These are phyloP conservation scores for Fusarium nurragi DNA, from an alignment of 2,329 filamentous ascomycete species.

Conservation along the genomic window DNA sequence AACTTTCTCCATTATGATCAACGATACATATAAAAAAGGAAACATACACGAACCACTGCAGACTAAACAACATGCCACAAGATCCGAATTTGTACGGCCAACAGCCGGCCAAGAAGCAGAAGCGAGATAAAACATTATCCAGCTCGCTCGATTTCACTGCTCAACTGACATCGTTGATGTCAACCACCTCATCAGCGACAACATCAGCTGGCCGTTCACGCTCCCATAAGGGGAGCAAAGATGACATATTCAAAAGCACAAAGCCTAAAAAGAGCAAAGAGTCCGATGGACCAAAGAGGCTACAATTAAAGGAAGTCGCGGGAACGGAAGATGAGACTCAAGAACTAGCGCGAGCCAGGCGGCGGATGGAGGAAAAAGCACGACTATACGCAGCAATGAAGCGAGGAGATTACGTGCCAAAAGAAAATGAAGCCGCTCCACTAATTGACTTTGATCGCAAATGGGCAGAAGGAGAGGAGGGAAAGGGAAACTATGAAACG, in stretches of 20 bases:
- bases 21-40: neutral
- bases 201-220: conserved; percentile 57
- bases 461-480: conserved; percentile 78
- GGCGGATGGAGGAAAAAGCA: conserved; percentile 90
- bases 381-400: conserved; percentile 90
- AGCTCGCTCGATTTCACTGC: conserved; percentile 87
- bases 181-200: conserved; percentile 57
- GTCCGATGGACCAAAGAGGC: conserved; percentile 55
- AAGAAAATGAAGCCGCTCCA: conserved; percentile 70
- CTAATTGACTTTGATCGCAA: conserved; percentile 96
- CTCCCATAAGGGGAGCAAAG: conserved; percentile 55
- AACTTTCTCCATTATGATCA: conserved; percentile 1
- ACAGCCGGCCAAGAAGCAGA: conserved; percentile 73
- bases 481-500: conserved; percentile 67
- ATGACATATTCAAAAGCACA: conserved; percentile 56
- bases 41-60: neutral
- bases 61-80: conserved; percentile 60
- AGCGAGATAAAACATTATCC: conserved; percentile 75
- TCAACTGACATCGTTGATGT: conserved; percentile 83
- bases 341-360: conserved; percentile 75
- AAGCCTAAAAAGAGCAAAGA: conserved; percentile 42
- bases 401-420: conserved; percentile 80
- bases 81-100: conserved; percentile 82
- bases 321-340: conserved; percentile 71
- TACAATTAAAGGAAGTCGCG: conserved; percentile 61